These are phyloP conservation scores for Jaltomata sinuosa DNA, from an alignment of 257 asterid genomes.

Conservation along the genomic window DNA sequence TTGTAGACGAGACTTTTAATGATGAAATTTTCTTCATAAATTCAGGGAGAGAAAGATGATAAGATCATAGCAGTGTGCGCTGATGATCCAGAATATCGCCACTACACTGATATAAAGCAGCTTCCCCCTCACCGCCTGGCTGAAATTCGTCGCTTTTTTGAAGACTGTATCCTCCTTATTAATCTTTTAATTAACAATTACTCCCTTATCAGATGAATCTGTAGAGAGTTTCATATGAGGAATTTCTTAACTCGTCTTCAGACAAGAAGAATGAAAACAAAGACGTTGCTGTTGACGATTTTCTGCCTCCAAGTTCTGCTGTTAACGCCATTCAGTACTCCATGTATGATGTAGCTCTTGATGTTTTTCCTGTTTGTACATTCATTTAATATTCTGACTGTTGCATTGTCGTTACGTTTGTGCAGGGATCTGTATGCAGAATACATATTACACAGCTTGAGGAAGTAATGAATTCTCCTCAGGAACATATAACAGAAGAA, in stretches of 20 bases:
- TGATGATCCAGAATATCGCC: slow-evolving; percentile 92
- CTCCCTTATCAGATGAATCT: background rate
- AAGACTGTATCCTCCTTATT: slow-evolving; percentile 64
- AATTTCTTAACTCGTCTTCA: slow-evolving; percentile 16
- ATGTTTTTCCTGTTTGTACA: background rate
- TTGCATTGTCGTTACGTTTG: background rate
- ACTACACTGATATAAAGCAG: slow-evolving; percentile 80
- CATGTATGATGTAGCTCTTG: slow-evolving; percentile 34
- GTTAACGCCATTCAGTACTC: slow-evolving; percentile 61
- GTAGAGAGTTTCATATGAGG: background rate
- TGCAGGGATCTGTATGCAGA: slow-evolving; percentile 83
- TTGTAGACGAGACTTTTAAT: rapidly evolving
- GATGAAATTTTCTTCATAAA: background rate
- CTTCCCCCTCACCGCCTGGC: slow-evolving; percentile 87
- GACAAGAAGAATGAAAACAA: slow-evolving; percentile 91
- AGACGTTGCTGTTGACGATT: slow-evolving; percentile 67
- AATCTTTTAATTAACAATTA: background rate
- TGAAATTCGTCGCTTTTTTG: slow-evolving; percentile 92
- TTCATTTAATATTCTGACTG: background rate
- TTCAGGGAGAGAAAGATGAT: slow-evolving; percentile 89
- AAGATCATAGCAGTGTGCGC: slow-evolving; percentile 97
- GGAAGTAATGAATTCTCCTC: slow-evolving; percentile 22
- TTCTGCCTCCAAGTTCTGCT: slow-evolving; percentile 56
- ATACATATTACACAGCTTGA: slow-evolving; percentile 57
- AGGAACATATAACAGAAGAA: background rate